A percentile compares a stretch with the other conserved stretches of the same genome.
These are phyloP conservation scores for Porogramme epimiltina DNA, from an alignment of 1,284 basidiomycete genomes.

Conservation along the genomic window DNA sequence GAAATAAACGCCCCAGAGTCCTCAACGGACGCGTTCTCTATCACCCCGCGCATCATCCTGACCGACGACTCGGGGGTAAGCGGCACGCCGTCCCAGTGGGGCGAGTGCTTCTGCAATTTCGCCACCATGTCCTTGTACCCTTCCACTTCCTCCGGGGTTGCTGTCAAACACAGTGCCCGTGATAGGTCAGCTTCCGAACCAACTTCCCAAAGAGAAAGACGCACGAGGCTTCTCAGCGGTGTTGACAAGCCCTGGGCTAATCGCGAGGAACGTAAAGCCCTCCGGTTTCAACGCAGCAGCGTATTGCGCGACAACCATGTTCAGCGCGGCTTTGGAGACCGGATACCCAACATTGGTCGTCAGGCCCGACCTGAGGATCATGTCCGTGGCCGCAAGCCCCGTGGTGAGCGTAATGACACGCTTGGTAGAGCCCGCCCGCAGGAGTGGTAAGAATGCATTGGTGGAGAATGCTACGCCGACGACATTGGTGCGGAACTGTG, in stretches of 20 bases:
- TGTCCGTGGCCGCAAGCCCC: conserved; percentile 33
- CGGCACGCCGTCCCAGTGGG: conserved; percentile 33
- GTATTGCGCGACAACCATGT: conserved; percentile 41
- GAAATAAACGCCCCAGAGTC: conserved; percentile 39
- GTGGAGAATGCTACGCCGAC: conserved; percentile 34
- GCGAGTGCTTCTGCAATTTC: conserved; percentile 23
- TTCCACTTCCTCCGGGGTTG: conserved; percentile 23
- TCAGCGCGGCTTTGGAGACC: conserved; percentile 40
- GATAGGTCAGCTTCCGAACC: neutral
- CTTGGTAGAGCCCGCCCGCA: conserved; percentile 37
- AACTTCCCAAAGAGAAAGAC: neutral
- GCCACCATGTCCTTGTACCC: conserved; percentile 15
- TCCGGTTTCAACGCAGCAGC: conserved; percentile 36
- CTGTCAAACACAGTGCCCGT: conserved; percentile 21
- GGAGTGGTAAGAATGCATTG: conserved; percentile 25
- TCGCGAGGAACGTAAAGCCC: conserved; percentile 38
- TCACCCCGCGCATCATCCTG: conserved; percentile 30
- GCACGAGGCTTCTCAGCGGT: conserved; percentile 25
- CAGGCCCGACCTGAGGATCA: conserved; percentile 21
- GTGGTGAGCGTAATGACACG: conserved; percentile 32
- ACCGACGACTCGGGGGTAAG: conserved; percentile 28
- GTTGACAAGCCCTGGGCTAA: conserved; percentile 42
- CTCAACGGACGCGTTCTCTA: conserved; percentile 30
- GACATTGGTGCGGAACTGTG: conserved; percentile 37
- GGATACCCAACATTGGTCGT: conserved; percentile 25